These are phyloP conservation scores for Aurifilum marmelostoma DNA, from an alignment of 2,329 filamentous ascomycete species.

Conservation along the genomic window DNA sequence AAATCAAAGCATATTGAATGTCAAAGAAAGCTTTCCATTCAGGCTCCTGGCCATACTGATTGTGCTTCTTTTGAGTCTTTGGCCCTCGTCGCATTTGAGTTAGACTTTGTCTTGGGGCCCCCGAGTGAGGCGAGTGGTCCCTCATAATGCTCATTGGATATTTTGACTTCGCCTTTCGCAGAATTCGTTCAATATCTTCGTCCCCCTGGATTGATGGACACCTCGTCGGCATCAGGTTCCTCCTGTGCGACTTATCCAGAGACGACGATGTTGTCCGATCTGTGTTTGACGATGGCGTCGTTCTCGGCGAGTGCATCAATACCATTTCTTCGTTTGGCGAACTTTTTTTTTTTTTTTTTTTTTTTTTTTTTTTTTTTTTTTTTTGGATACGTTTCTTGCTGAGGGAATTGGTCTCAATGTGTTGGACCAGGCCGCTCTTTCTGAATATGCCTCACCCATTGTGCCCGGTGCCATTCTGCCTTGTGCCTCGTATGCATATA, in stretches of 20 bases:
- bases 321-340: neutral
- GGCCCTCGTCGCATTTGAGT: neutral
- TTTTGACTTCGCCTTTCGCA: neutral
- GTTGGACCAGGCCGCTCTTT: neutral
- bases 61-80: neutral
- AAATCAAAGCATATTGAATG: neutral
- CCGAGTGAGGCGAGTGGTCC: neutral
- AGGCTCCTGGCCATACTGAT: neutral
- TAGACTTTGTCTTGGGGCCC: neutral
- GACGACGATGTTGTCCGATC: too few relatives aligned
- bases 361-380: too few relatives aligned
- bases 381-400: too few relatives aligned
- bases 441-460: too few relatives aligned
- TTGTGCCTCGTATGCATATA: neutral
- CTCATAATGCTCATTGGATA: constrained; percentile 1
- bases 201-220: too few relatives aligned
- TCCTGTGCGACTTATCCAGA: neutral
- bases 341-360: too few relatives aligned
- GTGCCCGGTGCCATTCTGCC: neutral
- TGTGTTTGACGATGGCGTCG: neutral
- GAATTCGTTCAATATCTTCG: too few relatives aligned
- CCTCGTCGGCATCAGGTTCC: neutral
- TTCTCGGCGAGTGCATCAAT: neutral
- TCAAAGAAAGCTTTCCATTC: neutral
- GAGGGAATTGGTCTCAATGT: neutral